Conservation (phyloP, 2,329 filamentous ascomycete genomes). For the Plenodomus biglobosus region DNA sequence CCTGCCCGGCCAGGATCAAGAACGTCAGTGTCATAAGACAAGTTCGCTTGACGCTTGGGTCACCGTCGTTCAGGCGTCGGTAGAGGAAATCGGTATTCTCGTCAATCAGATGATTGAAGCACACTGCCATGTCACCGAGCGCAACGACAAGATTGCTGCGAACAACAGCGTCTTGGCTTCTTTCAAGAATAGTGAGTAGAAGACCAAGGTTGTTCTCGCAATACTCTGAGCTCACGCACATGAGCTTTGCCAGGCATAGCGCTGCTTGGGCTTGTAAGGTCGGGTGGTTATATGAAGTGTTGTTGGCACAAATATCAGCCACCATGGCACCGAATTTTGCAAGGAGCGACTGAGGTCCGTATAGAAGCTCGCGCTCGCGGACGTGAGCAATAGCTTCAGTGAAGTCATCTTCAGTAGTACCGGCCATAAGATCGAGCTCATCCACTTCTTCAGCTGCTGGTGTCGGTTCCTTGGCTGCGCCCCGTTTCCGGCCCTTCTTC, state of each 20-base stretch:
- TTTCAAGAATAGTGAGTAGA: constrained; percentile 96
- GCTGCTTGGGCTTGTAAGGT: constrained; percentile 92
- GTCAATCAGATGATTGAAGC: constrained; percentile 98
- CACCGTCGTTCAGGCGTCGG: constrained; percentile 83
- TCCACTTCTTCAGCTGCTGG: constrained; percentile 67
- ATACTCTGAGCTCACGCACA: constrained; percentile 97
- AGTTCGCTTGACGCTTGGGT: constrained; percentile 90
- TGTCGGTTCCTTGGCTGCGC: constrained; percentile 46
- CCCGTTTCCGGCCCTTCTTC: constrained; percentile 48
- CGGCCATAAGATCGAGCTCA: constrained; percentile 93
- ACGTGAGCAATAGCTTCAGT: constrained; percentile 84
- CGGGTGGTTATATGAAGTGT: constrained; percentile 85
- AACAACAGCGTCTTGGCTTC: constrained; percentile 86
- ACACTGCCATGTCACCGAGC: constrained; percentile 97
- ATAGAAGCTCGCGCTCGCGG: constrained; percentile 80
- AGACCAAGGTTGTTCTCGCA: constrained; percentile 91
- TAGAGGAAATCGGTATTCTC: constrained; percentile 99
- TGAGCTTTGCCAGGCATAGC: constrained; percentile 92
- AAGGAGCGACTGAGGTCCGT: constrained; percentile 80
- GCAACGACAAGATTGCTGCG: constrained; percentile 96
- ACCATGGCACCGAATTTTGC: constrained; percentile 89
- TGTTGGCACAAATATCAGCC: constrained; percentile 86
- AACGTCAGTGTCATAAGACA: constrained; percentile 99
- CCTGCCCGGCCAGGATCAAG: constrained; percentile 92
- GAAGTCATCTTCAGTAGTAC: constrained; percentile 93